phyloP scores from a whole-genome alignment of 805 yeast genomes.

The Barnettozyma salicaria region DNA sequence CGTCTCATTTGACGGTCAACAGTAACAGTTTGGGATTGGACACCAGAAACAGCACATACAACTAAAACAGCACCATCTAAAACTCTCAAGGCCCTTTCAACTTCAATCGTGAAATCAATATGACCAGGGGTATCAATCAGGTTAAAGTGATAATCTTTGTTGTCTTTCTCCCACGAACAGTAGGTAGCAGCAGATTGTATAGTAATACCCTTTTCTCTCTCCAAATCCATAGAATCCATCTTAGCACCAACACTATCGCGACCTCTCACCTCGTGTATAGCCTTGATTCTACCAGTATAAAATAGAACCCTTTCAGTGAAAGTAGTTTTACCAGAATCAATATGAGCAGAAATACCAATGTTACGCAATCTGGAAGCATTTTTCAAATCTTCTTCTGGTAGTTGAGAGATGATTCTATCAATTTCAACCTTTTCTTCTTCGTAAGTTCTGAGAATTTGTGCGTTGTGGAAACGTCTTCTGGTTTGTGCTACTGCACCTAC shows the following conservation, averaged over 20 bases:
- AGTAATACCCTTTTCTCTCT: constrained; percentile 97
- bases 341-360: constrained; percentile 97
- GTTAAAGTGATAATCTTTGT: constrained; percentile 73
- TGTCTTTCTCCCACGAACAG: constrained; percentile 87
- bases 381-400: constrained; percentile 46
- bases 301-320: constrained; percentile 95
- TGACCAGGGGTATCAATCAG: constrained; percentile 98
- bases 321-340: constrained; percentile 97
- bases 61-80: constrained; percentile 97
- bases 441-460: constrained; percentile 36
- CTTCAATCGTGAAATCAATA: constrained; percentile 97
- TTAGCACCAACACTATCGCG: constrained; percentile 97
- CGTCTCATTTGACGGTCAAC: constrained; percentile 99
- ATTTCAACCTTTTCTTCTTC: constrained; percentile 70
- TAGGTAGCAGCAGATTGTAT: constrained; percentile 98
- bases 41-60: constrained; percentile 98
- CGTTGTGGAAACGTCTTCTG: constrained; percentile 31
- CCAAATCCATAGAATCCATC: constrained; percentile 99
- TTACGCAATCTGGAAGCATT: constrained; percentile 68
- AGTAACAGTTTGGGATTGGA: constrained; percentile 96
- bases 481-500: neutral
- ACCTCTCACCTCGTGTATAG: constrained; percentile 95
- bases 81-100: constrained; percentile 96
- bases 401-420: constrained; percentile 45
- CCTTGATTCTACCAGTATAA: constrained; percentile 95